Percentiles rank a stretch among this genome's conserved stretches.
Evolutionary conservation across 768 basidiomycete genomes (phyloP).

Genomic region (Austroboletus festivus): DNA sequence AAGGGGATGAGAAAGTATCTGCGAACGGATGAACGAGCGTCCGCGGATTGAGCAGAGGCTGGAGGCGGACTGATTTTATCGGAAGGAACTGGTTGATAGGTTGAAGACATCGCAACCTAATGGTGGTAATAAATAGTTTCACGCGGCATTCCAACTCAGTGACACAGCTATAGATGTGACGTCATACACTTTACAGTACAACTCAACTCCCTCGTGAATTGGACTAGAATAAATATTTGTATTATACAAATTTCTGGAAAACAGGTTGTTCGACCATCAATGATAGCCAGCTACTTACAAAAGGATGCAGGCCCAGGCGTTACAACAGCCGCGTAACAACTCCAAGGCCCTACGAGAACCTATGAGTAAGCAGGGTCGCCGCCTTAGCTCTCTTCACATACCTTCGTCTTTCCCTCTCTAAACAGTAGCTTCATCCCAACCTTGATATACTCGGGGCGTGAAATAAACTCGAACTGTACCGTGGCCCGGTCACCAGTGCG

Average conservation of each 20-base stretch:
- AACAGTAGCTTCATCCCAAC: constrained; percentile 92
- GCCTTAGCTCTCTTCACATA: constrained; percentile 26
- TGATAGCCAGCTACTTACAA: too few relatives aligned
- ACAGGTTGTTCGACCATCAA: too few relatives aligned
- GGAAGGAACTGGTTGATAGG: constrained; percentile 18
- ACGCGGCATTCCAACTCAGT: constrained; percentile 18
- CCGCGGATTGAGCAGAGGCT: constrained; percentile 15
- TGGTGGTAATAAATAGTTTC: constrained; percentile 10
- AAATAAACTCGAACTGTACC: constrained; percentile 93
- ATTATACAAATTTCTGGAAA: too few relatives aligned
- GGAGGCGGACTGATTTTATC: constrained; percentile 17
- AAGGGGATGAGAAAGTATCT: constrained; percentile 35
- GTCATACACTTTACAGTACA: constrained; percentile 9
- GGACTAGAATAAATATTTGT: too few relatives aligned
- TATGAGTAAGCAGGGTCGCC: constrained; percentile 6
- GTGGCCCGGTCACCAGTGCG: constrained; percentile 94
- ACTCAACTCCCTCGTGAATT: too few relatives aligned
- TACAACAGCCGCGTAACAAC: constrained; percentile 68
- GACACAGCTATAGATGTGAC: constrained; percentile 15
- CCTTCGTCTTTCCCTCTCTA: constrained; percentile 95
- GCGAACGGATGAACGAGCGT: constrained; percentile 25
- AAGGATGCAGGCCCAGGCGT: constrained; percentile 12
- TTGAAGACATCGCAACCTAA: constrained; percentile 22
- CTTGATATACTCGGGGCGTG: constrained; percentile 88
- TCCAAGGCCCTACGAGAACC: constrained; percentile 58